phyloP scores from a whole-genome alignment of 768 basidiomycete genomes.

The Udeniomyces megalosporus region DNA sequence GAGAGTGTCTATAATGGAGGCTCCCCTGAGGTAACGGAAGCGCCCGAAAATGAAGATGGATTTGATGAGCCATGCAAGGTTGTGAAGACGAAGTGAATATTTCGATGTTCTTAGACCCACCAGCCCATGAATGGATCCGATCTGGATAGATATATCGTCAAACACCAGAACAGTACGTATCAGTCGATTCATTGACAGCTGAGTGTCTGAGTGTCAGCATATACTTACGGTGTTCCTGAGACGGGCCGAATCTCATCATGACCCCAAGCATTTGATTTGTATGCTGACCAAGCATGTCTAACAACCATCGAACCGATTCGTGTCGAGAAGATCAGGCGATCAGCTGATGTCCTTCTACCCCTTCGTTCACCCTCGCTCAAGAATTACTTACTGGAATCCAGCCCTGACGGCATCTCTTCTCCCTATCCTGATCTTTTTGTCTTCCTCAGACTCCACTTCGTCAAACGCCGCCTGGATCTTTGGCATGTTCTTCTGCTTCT shows the following conservation, averaged over 20 bases:
- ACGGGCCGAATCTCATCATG: conserved; percentile 24
- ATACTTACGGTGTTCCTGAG: neutral
- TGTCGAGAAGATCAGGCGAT: neutral
- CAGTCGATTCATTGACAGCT: neutral
- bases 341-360: neutral
- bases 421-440: conserved; percentile 2
- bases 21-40: conserved; percentile 13
- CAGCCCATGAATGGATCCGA: conserved; percentile 23
- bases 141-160: neutral
- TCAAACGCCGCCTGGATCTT: conserved; percentile 2
- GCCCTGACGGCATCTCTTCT: conserved; percentile 19
- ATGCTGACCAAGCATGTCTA: conserved; percentile 19
- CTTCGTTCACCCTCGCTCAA: neutral
- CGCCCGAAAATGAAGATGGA: neutral
- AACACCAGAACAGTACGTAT: neutral
- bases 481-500: neutral
- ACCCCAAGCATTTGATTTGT: conserved; percentile 20
- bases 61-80: neutral
- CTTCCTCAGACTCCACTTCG: neutral
- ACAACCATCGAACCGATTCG: too few relatives aligned
- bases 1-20: conserved; percentile 23
- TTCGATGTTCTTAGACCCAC: neutral
- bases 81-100: neutral
- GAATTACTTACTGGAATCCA: conserved; percentile 18
- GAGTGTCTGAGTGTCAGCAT: too few relatives aligned